phyloP scores from a whole-genome alignment of 495 filamentous ascomycete genomes.

The Pseudomonodictys pantanalensis region DNA sequence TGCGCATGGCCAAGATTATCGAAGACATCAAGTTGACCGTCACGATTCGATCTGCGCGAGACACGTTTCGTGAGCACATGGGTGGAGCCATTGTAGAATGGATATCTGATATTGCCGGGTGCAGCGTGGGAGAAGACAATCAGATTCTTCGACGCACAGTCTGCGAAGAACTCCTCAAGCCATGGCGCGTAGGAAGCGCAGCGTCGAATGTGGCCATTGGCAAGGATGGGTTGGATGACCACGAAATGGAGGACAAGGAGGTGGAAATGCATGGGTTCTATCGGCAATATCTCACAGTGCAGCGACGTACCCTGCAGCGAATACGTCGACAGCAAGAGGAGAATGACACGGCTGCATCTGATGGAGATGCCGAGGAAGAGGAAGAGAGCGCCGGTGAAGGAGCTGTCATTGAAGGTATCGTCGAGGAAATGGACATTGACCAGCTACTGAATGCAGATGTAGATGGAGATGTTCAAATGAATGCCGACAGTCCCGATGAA shows the following conservation, averaged over 20 bases:
- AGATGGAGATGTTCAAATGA: conserved; percentile 58
- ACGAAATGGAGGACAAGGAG: conserved; percentile 53
- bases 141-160: conserved; percentile 75
- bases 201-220: conserved; percentile 83
- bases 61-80: conserved; percentile 98
- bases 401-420: conserved; percentile 42
- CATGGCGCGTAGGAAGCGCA: conserved; percentile 81
- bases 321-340: conserved; percentile 13
- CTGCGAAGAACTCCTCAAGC: conserved; percentile 84
- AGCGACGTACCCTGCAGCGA: conserved; percentile 11
- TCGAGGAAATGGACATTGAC: conserved; percentile 42
- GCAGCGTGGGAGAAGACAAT: conserved; percentile 75
- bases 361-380: conserved; percentile 40
- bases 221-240: conserved; percentile 84
- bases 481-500: conserved; percentile 46
- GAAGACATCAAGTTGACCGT: conserved; percentile 95
- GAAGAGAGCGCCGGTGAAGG: conserved; percentile 49
- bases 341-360: conserved; percentile 47
- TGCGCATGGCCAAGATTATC: conserved; percentile 74
- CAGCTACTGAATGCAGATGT: conserved; percentile 34
- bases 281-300: conserved; percentile 17
- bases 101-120: conserved; percentile 89
- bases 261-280: conserved; percentile 16
- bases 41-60: conserved; percentile 86
- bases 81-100: conserved; percentile 96